Base-by-base conservation (phyloP, 129 eudicot species). In the Tanacetum coccineum region DNA sequence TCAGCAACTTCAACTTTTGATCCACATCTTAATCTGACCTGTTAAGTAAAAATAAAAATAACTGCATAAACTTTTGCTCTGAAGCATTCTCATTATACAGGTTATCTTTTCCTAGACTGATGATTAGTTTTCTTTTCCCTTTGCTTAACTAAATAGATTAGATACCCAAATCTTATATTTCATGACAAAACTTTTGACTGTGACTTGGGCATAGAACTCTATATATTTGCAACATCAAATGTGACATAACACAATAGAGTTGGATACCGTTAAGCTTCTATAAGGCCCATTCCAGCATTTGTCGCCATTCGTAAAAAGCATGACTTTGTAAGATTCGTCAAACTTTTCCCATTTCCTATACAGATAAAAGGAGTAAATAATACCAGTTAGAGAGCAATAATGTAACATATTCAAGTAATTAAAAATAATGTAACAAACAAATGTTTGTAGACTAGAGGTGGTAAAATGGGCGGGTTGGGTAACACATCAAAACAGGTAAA, bases 251-350 rank as follows among this genome's bases (percentile, higher is more conserved):
- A 49, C 12, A 9, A 75, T 14, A 69, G 13, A 64, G 30, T 13
- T 56, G 53, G 3, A 55, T 83, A 92, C 98, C 95, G 85, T 92
- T 74, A 92, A 69, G 80, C 98, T 92, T 81, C 98, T 86, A 50
- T 92, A 77, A 47, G 98, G 98, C 28, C 98, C 98, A 75, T 92
- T 92, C 98, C 98, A 92, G 78, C 98, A 92, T 72, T 88, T 85
- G 74, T 92, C 98, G 14, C 98, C 98, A 65, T 72, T 84, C 39
- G 84, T 60, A 66, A 92, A 92, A 49, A 78, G 81, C 96, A 92
- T 92, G 71, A 62, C 67, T 77, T 80, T 82, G 86, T 88, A 82
- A 1, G 98, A 92, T 58, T 92, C 98, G 32, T 92, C 98, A 80
- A 88, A 88, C 63, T 88, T 92, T 14, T 88, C 95, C 96, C 96